Percentiles rank a stretch among this genome's conserved stretches.
phyloP scores from a whole-genome alignment of 768 basidiomycete species.

The Macrolepiota fuliginosa region DNA sequence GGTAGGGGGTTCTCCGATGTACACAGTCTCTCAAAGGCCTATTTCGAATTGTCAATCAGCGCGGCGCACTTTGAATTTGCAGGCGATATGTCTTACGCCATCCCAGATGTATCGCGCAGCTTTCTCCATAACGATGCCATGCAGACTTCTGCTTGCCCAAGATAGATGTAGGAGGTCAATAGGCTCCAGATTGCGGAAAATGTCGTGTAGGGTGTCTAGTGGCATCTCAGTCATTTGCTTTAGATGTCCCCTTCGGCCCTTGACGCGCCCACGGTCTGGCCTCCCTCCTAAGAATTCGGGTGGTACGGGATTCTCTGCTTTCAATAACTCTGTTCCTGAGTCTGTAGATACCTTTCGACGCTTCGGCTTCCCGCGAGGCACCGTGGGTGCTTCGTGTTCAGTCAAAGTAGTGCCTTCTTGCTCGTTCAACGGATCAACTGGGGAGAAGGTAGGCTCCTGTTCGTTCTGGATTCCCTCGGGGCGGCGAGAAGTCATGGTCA shows the following conservation, averaged over 20 bases:
- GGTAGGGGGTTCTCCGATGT: slow-evolving; percentile 18
- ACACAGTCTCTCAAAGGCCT: slow-evolving; percentile 23
- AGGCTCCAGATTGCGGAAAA: slow-evolving; percentile 32
- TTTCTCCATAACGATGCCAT: slow-evolving; percentile 21
- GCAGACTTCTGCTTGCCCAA: slow-evolving; percentile 32
- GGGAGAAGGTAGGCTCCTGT: background rate
- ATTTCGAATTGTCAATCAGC: background rate
- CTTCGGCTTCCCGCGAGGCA: background rate
- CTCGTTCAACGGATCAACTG: background rate
- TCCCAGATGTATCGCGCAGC: background rate
- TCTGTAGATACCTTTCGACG: background rate
- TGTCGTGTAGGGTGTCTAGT: slow-evolving; percentile 24
- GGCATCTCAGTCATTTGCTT: slow-evolving; percentile 15
- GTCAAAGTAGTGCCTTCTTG: background rate
- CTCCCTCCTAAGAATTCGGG: background rate
- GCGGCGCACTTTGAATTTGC: background rate
- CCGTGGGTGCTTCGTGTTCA: background rate
- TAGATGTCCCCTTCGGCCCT: slow-evolving; percentile 1
- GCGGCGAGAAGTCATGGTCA: background rate
- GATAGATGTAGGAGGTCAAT: slow-evolving; percentile 37
- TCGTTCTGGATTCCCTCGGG: background rate
- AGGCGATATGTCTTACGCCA: background rate
- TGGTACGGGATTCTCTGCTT: no score
- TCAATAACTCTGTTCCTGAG: background rate
- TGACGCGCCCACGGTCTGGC: background rate